Evolutionary conservation across 495 filamentous ascomycete species (phyloP), one percentile per base, ranked within the genome.

Genomic region (Penicillium samsonianum): DNA sequence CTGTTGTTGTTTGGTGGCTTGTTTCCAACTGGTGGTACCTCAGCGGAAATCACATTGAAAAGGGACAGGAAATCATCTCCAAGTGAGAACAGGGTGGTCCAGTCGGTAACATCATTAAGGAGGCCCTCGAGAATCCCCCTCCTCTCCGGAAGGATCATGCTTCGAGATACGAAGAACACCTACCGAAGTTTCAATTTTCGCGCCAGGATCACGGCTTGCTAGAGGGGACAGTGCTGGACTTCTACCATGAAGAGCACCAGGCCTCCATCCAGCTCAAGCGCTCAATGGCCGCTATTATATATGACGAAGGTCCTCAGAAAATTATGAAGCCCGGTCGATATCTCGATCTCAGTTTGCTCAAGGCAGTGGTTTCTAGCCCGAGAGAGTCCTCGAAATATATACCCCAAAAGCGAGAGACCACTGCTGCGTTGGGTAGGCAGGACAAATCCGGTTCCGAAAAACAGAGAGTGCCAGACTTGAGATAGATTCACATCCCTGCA

Each of bases 401-500:
- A 42, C 10, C 17, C 0, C 20, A 30, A 20, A 40, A 49, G 8
- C 38, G 35, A 48, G 53, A 38, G 14, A 35, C 23, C 25, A 40
- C 35, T 12, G 12, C 12, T 16, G 35, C 35, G 12, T 14, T 2
- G 17, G 17, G 0, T 22, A 16, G 20, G 6, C 17, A 42, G 19
- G 17, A 42, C 10, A 40, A 41, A 49, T 17, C 23, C 28, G 25
- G 10, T 16, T 10, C 25, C 14, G 23, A 52, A 3, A 23, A 23
- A 8, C 19, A 23, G 5, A 45, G 12, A 16, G 9, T 12, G 7
- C 30, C 12, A 1, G 38, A 51, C 8, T 47, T 56, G 25, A 48
- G 51, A 42, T 63, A 56, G 61, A 57, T 63, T 28, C 61, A 63
- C 53, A 31, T 63, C 11, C 61, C 56, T 16, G 46, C 9, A 20